Evolutionary conservation across 441 rosid genomes (phyloP).

Genomic region (Syzygium malaccense): DNA sequence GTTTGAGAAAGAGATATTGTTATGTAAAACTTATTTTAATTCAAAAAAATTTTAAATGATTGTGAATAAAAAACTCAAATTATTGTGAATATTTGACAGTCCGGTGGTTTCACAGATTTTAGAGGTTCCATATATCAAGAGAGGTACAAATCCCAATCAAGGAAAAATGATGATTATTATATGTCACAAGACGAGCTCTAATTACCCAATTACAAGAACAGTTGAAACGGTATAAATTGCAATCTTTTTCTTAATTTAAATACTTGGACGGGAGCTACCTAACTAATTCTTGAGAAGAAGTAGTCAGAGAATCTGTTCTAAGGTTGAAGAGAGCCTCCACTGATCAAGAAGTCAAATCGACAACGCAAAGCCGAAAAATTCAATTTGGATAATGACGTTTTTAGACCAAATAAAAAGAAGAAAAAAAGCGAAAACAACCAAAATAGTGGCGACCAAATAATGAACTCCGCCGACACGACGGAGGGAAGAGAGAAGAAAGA

Average conservation of each 20-base stretch:
- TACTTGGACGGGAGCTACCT: not conserved
- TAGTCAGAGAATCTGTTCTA: not conserved
- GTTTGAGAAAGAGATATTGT: no score
- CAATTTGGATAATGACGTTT: not conserved
- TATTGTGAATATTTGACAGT: not conserved
- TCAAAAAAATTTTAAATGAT: no score
- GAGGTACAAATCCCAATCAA: not conserved
- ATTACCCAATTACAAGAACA: not conserved
- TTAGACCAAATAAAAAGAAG: not conserved
- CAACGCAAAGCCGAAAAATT: not conserved
- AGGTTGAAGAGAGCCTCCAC: not conserved
- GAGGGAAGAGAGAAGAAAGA: no score
- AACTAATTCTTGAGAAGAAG: not conserved
- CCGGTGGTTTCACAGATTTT: not conserved
- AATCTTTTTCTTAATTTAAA: not conserved
- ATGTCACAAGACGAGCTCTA: not conserved
- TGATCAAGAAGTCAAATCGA: not conserved
- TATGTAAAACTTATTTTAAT: no score
- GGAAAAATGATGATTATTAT: not conserved
- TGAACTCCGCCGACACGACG: no score
- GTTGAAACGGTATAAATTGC: not conserved
- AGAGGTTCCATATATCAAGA: not conserved
- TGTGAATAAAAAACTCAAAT: no score
- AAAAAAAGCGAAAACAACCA: not conserved
- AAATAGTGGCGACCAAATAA: not conserved